These are phyloP conservation scores for Neodidymelliopsis sp. DNA, from an alignment of 2,329 filamentous ascomycete species.

Conservation along the genomic window DNA sequence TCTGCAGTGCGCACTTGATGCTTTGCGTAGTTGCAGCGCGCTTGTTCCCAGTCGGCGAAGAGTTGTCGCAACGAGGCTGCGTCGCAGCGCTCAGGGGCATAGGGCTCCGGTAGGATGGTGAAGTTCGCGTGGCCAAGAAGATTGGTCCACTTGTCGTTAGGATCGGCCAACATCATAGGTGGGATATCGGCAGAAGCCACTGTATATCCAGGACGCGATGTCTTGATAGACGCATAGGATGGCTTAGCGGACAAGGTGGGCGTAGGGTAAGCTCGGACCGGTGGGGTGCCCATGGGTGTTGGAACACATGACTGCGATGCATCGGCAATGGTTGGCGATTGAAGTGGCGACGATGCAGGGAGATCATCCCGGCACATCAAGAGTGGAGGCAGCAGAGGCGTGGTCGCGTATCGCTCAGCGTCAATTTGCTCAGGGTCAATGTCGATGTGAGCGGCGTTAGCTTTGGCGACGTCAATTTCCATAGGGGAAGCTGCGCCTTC, in stretches of 20 bases:
- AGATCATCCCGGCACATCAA: slow-evolving; percentile 67
- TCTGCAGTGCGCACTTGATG: slow-evolving; percentile 87
- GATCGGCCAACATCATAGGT: slow-evolving; percentile 71
- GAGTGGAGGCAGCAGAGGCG: slow-evolving; percentile 84
- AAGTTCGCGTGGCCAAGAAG: slow-evolving; percentile 93
- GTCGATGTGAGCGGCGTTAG: slow-evolving; percentile 59
- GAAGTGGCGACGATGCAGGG: slow-evolving; percentile 78
- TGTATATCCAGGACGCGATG: slow-evolving; percentile 50
- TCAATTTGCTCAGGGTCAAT: slow-evolving; percentile 57
- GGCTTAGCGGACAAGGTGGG: slow-evolving; percentile 80
- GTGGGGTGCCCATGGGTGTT: slow-evolving; percentile 59
- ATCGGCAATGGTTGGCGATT: slow-evolving; percentile 80
- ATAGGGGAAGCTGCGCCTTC: slow-evolving; percentile 41
- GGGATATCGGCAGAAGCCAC: slow-evolving; percentile 66
- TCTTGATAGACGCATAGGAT: slow-evolving; percentile 76
- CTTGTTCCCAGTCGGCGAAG: slow-evolving; percentile 81
- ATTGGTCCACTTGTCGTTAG: slow-evolving; percentile 82
- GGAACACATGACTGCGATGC: slow-evolving; percentile 55
- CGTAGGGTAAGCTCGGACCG: slow-evolving; percentile 61
- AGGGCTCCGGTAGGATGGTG: slow-evolving; percentile 83
- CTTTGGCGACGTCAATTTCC: slow-evolving; percentile 44
- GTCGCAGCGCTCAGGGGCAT: slow-evolving; percentile 70
- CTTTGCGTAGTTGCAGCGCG: slow-evolving; percentile 85
- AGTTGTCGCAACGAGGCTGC: slow-evolving; percentile 69
- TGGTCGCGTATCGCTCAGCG: slow-evolving; percentile 73